Conservation (phyloP, 2,329 filamentous ascomycete species). For the Hymenoscyphus salicellus region DNA sequence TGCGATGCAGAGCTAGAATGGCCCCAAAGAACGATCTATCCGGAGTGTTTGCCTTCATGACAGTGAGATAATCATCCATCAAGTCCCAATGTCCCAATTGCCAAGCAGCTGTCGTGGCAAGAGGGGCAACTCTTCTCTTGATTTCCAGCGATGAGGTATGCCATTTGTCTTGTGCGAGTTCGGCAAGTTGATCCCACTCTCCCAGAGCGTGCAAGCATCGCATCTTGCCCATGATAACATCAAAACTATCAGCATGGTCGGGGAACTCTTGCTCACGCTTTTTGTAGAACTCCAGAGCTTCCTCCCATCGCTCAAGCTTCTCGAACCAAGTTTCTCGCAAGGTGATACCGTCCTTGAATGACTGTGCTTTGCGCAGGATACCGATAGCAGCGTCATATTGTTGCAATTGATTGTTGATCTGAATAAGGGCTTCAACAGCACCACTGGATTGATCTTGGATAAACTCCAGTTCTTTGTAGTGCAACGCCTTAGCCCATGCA, state of each 20-base stretch:
- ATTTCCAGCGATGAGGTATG: conserved; percentile 83
- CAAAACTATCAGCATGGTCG: conserved; percentile 82
- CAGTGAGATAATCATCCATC: conserved; percentile 95
- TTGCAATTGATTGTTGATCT: conserved; percentile 98
- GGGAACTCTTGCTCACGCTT: conserved; percentile 73
- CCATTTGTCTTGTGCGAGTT: conserved; percentile 90
- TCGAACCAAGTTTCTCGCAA: conserved; percentile 99
- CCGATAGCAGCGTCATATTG: conserved; percentile 98
- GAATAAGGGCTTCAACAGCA: conserved; percentile 94
- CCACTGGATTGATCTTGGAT: conserved; percentile 94
- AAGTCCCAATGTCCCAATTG: conserved; percentile 94
- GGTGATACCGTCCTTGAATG: conserved; percentile 89
- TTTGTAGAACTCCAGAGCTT: conserved; percentile 88
- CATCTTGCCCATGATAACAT: conserved; percentile 99
- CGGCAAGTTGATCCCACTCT: conserved; percentile 92
- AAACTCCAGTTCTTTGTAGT: conserved; percentile 99
- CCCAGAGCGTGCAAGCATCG: conserved; percentile 93
- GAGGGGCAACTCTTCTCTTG: conserved; percentile 83
- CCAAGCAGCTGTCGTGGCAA: conserved; percentile 95
- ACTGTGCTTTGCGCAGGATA: conserved; percentile 91
- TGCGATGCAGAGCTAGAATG: conserved; percentile 89
- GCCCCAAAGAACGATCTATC: conserved; percentile 97
- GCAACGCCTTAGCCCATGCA: conserved; percentile 94
- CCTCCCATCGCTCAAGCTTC: conserved; percentile 96
- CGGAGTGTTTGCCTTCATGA: conserved; percentile 90